Percentiles rank a stretch among this genome's conserved stretches.
These are phyloP conservation scores for Cardiospermum halicacabum DNA, from an alignment of 345 rosid genomes.

Conservation along the genomic window DNA sequence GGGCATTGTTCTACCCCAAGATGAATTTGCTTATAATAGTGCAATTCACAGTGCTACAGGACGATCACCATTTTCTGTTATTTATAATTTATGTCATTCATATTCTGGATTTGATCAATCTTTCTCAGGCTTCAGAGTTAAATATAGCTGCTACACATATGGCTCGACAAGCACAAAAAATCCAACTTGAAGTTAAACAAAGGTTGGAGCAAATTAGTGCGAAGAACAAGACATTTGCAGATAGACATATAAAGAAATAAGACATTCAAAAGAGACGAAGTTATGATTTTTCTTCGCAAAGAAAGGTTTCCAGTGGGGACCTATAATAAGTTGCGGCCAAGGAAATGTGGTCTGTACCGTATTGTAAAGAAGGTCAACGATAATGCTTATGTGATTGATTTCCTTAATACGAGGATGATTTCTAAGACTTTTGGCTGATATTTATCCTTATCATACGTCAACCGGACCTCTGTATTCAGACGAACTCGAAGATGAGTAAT, in stretches of 20 bases:
- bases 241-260: background rate
- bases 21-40: slow-evolving; percentile 6
- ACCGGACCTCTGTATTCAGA: background rate
- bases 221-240: background rate
- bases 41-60: background rate
- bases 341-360: background rate
- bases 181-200: background rate
- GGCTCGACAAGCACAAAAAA: background rate
- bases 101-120: background rate
- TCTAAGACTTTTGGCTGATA: background rate
- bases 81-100: background rate
- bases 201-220: background rate
- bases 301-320: background rate
- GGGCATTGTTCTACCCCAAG: background rate
- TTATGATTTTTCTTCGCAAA: too few relatives aligned
- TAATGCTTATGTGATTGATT: slow-evolving; percentile 3
- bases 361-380: slow-evolving; percentile 1
- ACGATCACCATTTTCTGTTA: background rate
- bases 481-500: too few relatives aligned
- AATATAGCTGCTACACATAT: background rate
- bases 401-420: background rate
- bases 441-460: background rate
- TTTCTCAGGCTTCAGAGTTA: background rate
- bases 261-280: background rate
- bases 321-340: background rate